phyloP scores from a whole-genome alignment of 1,139 yeast species.

The Candida sanyaensis region DNA sequence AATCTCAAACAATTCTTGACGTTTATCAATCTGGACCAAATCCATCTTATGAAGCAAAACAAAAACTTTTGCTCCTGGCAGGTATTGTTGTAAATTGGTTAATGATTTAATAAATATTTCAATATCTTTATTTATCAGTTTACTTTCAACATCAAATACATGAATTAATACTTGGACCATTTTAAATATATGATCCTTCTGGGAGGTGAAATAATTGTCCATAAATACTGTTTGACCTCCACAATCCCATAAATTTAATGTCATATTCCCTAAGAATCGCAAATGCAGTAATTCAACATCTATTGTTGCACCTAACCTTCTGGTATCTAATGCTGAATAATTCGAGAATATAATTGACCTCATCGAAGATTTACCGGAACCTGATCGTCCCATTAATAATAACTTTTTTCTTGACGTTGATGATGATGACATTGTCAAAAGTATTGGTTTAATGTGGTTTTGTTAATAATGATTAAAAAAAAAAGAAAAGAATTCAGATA shows the following conservation, averaged over 20 bases:
- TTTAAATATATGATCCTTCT: constrained; percentile 88
- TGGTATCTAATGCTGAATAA: constrained; percentile 94
- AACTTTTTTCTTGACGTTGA: constrained; percentile 43
- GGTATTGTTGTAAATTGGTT: constrained; percentile 76
- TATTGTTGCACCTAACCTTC: constrained; percentile 94
- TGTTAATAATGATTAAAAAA: neutral
- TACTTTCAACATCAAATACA: constrained; percentile 94
- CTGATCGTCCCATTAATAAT: constrained; percentile 81
- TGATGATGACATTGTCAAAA: constrained; percentile 21
- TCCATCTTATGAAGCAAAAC: constrained; percentile 96
- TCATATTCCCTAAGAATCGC: constrained; percentile 91
- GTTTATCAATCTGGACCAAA: constrained; percentile 81
- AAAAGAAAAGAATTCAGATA: neutral
- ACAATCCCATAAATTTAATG: constrained; percentile 95
- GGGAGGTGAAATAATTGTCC: constrained; percentile 88
- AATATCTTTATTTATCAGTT: constrained; percentile 89
- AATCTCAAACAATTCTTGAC: constrained; percentile 78
- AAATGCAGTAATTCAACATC: constrained; percentile 97
- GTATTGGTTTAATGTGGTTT: neutral
- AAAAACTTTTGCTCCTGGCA: constrained; percentile 91
- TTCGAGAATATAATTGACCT: constrained; percentile 92
- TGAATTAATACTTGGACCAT: constrained; percentile 97
- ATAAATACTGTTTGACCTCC: constrained; percentile 98
- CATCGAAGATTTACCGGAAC: constrained; percentile 98
- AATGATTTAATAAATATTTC: constrained; percentile 87